A percentile compares a stretch with the other conserved stretches of the same genome.
phyloP scores from a whole-genome alignment of 768 basidiomycete species.

The Tulasnella sp. region DNA sequence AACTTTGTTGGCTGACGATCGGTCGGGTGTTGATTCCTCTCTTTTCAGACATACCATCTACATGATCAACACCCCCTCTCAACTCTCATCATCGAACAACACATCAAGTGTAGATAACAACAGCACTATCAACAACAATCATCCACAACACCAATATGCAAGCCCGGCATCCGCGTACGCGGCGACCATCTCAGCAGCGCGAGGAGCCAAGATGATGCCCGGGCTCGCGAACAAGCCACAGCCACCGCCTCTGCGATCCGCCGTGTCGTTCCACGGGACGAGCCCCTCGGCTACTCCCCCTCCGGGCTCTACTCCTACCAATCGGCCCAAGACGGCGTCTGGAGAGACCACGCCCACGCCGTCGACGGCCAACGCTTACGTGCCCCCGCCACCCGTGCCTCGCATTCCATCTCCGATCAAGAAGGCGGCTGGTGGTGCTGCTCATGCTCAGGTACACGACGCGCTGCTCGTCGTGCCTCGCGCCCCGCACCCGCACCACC shows the following conservation, averaged over 20 bases:
- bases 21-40: too few relatives aligned
- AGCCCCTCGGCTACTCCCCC: background rate
- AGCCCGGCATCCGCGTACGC: background rate
- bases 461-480: constrained; percentile 16
- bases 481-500: background rate
- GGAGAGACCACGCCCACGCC: background rate
- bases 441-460: constrained; percentile 1
- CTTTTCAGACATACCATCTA: constrained; percentile 28
- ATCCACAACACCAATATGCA: background rate
- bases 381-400: background rate
- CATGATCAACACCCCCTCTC: constrained; percentile 32
- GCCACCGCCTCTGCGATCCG: background rate
- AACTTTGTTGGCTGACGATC: background rate
- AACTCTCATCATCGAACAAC: background rate
- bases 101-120: background rate
- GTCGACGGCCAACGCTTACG: background rate
- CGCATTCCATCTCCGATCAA: constrained; percentile 10
- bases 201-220: background rate
- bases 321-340: background rate
- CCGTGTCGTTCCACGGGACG: constrained; percentile 4
- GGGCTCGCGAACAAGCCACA: constrained; percentile 11
- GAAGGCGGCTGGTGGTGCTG: too few relatives aligned
- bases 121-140: background rate
- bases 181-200: background rate
- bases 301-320: background rate